A percentile compares a stretch with the other conserved stretches of the same genome.
phyloP scores from a whole-genome alignment of 2,329 filamentous ascomycete species.

The Aureobasidium sp. region DNA sequence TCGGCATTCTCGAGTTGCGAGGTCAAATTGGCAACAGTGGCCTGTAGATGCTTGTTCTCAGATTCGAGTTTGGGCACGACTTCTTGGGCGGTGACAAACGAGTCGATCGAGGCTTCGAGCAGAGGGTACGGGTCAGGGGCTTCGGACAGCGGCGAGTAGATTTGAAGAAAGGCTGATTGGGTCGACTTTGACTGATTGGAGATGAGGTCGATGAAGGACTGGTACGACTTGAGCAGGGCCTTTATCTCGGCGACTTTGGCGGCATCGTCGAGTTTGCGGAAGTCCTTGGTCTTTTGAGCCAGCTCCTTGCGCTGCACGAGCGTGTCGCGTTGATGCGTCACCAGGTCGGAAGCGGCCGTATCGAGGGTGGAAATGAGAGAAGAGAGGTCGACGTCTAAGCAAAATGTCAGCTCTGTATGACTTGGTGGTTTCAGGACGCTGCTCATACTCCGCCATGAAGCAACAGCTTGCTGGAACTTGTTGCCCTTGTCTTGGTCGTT shows the following conservation, averaged over 20 bases:
- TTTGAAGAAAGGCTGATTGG: constrained; percentile 84
- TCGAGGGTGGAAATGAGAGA: constrained; percentile 79
- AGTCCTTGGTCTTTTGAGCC: constrained; percentile 98
- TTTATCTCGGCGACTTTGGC: constrained; percentile 86
- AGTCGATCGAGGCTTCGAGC: constrained; percentile 92
- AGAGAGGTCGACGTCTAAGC: constrained; percentile 75
- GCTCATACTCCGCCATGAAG: constrained; percentile 79
- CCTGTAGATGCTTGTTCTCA: constrained; percentile 83
- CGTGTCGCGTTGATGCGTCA: constrained; percentile 88
- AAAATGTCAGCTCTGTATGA: constrained; percentile 21
- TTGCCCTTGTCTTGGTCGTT: constrained; percentile 49
- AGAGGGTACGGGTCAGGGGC: constrained; percentile 94
- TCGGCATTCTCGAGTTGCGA: constrained; percentile 78
- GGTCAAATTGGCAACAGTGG: constrained; percentile 67
- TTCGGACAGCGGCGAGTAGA: constrained; percentile 90
- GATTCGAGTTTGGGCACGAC: constrained; percentile 81
- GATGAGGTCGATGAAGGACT: constrained; percentile 92
- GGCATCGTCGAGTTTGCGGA: constrained; percentile 84
- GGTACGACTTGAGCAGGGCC: constrained; percentile 78
- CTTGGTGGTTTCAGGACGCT: not conserved
- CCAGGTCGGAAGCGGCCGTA: constrained; percentile 88
- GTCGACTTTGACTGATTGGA: constrained; percentile 94
- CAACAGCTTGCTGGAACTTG: constrained; percentile 94
- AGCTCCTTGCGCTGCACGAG: constrained; percentile 93
- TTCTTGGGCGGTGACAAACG: constrained; percentile 84